A percentile compares a stretch with the other conserved stretches of the same genome.
phyloP scores from a whole-genome alignment of 1,284 basidiomycete species.

The Moniliella sp. region DNA sequence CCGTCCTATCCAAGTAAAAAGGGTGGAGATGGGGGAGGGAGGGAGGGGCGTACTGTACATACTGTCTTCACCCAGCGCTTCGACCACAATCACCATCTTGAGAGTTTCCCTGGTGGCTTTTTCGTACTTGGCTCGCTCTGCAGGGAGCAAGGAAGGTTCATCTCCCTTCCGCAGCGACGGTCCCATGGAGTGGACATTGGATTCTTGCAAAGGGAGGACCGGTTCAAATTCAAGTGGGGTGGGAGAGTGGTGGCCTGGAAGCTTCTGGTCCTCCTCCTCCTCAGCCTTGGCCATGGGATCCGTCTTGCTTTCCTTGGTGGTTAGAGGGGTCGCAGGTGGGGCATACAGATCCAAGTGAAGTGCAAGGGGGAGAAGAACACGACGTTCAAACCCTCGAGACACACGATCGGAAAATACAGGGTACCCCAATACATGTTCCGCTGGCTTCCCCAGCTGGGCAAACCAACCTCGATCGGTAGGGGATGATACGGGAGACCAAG shows the following conservation, averaged over 20 bases:
- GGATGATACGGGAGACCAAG: constrained; percentile 8
- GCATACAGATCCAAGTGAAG: constrained; percentile 13
- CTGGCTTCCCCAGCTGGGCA: constrained; percentile 3
- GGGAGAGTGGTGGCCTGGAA: background rate
- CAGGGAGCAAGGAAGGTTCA: background rate
- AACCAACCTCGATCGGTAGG: background rate
- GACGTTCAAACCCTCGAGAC: constrained; percentile 10
- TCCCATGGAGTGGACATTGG: no score
- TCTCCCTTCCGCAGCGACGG: background rate
- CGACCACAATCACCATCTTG: constrained; percentile 20
- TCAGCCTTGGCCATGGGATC: background rate
- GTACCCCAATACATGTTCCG: constrained; percentile 22
- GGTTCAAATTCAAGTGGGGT: background rate
- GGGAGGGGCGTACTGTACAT: background rate
- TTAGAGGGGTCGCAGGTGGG: constrained; percentile 3
- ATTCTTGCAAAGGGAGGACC: no score
- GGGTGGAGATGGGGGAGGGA: no score
- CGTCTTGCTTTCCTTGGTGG: constrained; percentile 2
- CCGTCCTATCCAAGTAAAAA: background rate
- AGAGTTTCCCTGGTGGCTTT: constrained; percentile 21
- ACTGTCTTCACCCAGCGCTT: constrained; percentile 22
- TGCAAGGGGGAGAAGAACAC: constrained; percentile 8
- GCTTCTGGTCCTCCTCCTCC: background rate
- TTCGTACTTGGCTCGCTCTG: constrained; percentile 16
- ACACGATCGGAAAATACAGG: constrained; percentile 17